These are phyloP conservation scores for Prunus salicina DNA, from an alignment of 306 rosid genomes.

Conservation along the genomic window DNA sequence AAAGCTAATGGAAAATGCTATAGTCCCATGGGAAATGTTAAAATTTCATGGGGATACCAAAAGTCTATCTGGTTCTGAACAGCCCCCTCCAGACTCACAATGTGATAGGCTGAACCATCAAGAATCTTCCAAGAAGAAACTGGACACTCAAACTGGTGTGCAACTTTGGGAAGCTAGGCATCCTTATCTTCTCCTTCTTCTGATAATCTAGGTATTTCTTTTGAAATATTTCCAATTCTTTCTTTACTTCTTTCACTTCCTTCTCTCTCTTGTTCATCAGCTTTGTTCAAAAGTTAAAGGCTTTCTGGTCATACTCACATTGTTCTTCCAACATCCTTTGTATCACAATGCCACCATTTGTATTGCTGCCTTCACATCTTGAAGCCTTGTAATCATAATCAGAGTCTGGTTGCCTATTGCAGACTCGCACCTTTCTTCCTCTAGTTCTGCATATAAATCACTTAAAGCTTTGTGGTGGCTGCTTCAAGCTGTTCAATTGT, in stretches of 20 bases:
- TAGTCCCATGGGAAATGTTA: too few species aligned
- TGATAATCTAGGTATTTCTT: conserved; percentile 56
- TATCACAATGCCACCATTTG: conserved; percentile 87
- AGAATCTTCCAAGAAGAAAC: too few species aligned
- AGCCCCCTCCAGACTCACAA: too few species aligned
- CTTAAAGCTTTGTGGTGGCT: conserved; percentile 47
- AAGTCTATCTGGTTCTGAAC: too few species aligned
- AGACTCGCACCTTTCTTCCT: conserved; percentile 85
- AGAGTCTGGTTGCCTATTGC: conserved; percentile 60
- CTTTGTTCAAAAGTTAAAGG: conserved; percentile 69
- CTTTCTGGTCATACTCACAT: conserved; percentile 81
- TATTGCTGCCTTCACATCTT: conserved; percentile 81
- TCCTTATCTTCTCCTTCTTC: conserved; percentile 50
- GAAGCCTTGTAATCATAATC: conserved; percentile 90
- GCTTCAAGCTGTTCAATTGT: conserved; percentile 50
- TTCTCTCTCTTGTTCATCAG: conserved; percentile 67
- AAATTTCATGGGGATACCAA: too few species aligned
- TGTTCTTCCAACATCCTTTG: conserved; percentile 92
- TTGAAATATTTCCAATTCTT: conserved; percentile 54
- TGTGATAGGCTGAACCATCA: too few species aligned
- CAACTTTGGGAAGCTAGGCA: too few species aligned
- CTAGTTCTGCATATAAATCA: conserved; percentile 67
- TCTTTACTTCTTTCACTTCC: conserved; percentile 72
- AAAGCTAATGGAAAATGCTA: too few species aligned
- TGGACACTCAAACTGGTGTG: too few species aligned